Conservation (phyloP, 345 rosid species). For the Lepidium aucheri region DNA sequence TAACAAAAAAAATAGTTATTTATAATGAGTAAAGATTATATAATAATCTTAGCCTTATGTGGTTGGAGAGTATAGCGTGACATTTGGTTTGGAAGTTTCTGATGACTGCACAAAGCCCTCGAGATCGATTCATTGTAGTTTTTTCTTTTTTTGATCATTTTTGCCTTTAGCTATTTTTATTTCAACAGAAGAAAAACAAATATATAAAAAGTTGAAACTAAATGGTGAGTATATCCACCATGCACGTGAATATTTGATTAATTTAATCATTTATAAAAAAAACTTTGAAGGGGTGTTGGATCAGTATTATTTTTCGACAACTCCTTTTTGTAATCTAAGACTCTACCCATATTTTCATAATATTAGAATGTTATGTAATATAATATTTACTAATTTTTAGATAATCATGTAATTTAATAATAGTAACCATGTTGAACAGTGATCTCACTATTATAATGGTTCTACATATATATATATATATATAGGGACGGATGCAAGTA, state of each 20-base stretch:
- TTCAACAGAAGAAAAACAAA: neutral
- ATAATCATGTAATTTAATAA: neutral
- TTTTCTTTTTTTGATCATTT: too few relatives aligned
- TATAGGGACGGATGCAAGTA: too few relatives aligned
- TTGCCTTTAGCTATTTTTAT: too few relatives aligned
- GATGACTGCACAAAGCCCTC: too few relatives aligned
- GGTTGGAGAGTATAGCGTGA: too few relatives aligned
- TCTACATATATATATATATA: too few relatives aligned
- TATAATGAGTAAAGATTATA: too few relatives aligned
- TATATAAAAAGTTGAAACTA: neutral
- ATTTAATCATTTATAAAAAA: neutral
- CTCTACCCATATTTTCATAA: neutral
- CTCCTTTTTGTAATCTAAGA: neutral
- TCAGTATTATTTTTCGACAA: neutral
- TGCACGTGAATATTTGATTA: conserved; percentile 5
- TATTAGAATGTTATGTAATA: neutral
- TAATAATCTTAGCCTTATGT: too few relatives aligned
- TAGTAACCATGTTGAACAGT: neutral
- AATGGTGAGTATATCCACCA: conserved; percentile 31
- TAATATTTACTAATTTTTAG: too few relatives aligned
- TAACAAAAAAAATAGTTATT: too few relatives aligned
- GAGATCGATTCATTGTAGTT: too few relatives aligned
- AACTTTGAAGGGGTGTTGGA: conserved; percentile 12
- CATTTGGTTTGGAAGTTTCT: too few relatives aligned
- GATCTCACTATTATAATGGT: neutral